Evolutionary conservation across 176 grass and related monocot genomes (phyloP), one percentile per base, ranked within the genome.

Genomic region (Aegilops umbellulata): DNA sequence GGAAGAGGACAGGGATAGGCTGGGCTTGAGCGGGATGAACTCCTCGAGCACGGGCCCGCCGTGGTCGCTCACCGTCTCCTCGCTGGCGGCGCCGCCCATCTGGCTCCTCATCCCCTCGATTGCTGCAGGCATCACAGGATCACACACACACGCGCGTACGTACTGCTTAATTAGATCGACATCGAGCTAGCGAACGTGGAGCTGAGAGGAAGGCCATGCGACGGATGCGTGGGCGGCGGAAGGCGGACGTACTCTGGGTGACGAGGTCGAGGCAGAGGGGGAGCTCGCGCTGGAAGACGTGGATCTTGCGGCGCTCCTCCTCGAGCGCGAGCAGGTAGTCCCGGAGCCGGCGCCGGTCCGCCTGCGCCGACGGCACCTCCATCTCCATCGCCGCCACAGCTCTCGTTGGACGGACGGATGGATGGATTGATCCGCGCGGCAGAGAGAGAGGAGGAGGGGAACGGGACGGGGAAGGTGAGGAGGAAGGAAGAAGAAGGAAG

Each of bases 1-100:
- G 51, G 83, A 83, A 27, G 89, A 93, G 42, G 83, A 90, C 6
- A 84, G 11, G 16, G 89, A 89, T 8, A 87, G 84, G 85, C 84
- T 92, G 53, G 95, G 95, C 69, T 98, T 98, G 61, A 98, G 86
- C 27, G 93, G 91, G 64, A 98, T 98, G 72, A 98, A 95, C 93
- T 98, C 95, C 85, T 98, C 95, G 46, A 98, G 81, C 60, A 98
- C 90, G 11, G 95, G 93, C 8, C 74, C 84, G 15, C 84, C 84
- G 22, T 90, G 68, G 53, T 92, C 81, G 77, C 82, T 90, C 20
- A 77, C 78, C 72, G 81, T 89, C 71, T 91, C 89, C 61, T 90
- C 91, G 65, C 81, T 83, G 53, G 30, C 86, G 77, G 81, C 88
- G 60, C 55, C 41, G 69, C 80, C 88, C 76, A 98, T 94, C 81